These are phyloP conservation scores for Thraustochytrium striatum DNA, from an alignment of 352 stramenopile species.

Conservation along the genomic window DNA sequence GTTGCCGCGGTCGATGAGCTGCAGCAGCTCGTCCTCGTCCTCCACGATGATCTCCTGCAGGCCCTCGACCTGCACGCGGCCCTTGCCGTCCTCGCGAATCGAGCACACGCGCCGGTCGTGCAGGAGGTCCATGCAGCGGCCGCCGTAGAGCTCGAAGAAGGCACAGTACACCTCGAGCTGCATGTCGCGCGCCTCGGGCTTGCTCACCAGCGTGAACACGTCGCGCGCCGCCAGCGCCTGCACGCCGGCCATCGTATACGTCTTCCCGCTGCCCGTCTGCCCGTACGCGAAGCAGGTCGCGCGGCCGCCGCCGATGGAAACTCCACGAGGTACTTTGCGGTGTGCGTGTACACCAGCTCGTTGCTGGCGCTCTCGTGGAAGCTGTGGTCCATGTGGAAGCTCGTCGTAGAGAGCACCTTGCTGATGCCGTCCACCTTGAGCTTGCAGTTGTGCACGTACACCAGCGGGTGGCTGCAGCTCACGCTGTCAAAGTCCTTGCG, in stretches of 20 bases:
- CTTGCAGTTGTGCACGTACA: slow-evolving; percentile 93
- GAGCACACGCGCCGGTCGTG: slow-evolving; percentile 81
- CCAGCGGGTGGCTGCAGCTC: slow-evolving; percentile 85
- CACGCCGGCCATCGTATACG: slow-evolving; percentile 81
- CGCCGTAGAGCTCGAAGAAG: slow-evolving; percentile 96
- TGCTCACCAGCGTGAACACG: slow-evolving; percentile 62
- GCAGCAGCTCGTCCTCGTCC: slow-evolving; percentile 78
- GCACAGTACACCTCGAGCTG: slow-evolving; percentile 79
- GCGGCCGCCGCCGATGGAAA: slow-evolving; percentile 85
- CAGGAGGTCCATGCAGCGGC: slow-evolving; percentile 89
- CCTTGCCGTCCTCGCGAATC: slow-evolving; percentile 85
- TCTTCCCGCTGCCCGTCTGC: slow-evolving; percentile 87
- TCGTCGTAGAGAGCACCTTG: slow-evolving; percentile 95
- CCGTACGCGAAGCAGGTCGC: slow-evolving; percentile 97
- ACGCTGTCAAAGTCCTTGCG: slow-evolving; percentile 88
- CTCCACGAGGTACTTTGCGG: slow-evolving; percentile 83
- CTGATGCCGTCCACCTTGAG: slow-evolving; percentile 96
- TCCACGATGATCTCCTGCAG: slow-evolving; percentile 81
- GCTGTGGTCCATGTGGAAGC: slow-evolving; percentile 87
- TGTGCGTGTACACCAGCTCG: slow-evolving; percentile 85
- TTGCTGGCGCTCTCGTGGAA: slow-evolving; percentile 88
- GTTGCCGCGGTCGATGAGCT: slow-evolving; percentile 84
- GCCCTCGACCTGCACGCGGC: slow-evolving; percentile 90
- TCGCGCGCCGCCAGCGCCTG: slow-evolving; percentile 68
- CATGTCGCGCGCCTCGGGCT: slow-evolving; percentile 53